A percentile compares a stretch with the other conserved stretches of the same genome.
Evolutionary conservation across 495 filamentous ascomycete genomes (phyloP).

Genomic region (Podospora conica): DNA sequence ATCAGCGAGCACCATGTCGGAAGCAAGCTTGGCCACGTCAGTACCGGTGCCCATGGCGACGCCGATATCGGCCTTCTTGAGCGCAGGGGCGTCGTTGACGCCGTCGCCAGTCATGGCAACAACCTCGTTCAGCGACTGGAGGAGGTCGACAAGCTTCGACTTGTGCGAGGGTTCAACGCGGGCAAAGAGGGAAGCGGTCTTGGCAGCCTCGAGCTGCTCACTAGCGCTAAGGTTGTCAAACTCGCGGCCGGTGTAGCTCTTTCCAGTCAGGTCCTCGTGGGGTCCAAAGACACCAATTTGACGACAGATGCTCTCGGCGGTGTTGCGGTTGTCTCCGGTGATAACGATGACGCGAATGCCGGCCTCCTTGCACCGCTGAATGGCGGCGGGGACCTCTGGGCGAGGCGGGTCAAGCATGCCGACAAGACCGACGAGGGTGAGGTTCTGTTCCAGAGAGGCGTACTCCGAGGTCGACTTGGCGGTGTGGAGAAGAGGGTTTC

Average conservation of each 20-base stretch:
- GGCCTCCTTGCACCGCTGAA: slow-evolving; percentile 81
- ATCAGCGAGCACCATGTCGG: slow-evolving; percentile 98
- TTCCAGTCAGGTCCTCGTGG: slow-evolving; percentile 76
- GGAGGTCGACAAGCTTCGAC: slow-evolving; percentile 89
- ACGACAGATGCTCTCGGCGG: slow-evolving; percentile 94
- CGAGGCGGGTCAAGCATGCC: slow-evolving; percentile 98
- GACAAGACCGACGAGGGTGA: slow-evolving; percentile 89
- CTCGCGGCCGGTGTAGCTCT: slow-evolving; percentile 92
- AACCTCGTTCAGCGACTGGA: slow-evolving; percentile 88
- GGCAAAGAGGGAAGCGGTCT: slow-evolving; percentile 88
- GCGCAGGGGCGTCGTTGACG: slow-evolving; percentile 95
- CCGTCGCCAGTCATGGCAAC: slow-evolving; percentile 99
- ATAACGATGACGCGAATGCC: slow-evolving; percentile 97
- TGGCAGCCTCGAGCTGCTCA: slow-evolving; percentile 77
- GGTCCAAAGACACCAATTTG: slow-evolving; percentile 90
- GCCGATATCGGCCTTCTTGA: slow-evolving; percentile 98
- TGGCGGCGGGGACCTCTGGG: slow-evolving; percentile 82
- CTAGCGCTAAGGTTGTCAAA: slow-evolving; percentile 78
- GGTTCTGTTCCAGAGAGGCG: slow-evolving; percentile 76
- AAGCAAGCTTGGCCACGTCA: slow-evolving; percentile 92
- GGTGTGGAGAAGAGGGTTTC: slow-evolving; percentile 60
- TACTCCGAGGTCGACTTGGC: slow-evolving; percentile 84
- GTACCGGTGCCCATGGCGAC: slow-evolving; percentile 99
- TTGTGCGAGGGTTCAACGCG: slow-evolving; percentile 94
- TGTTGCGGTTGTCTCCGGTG: slow-evolving; percentile 96